Evolutionary conservation across 805 yeast genomes (phyloP).

Genomic region (Hanseniaspora nectarophila): DNA sequence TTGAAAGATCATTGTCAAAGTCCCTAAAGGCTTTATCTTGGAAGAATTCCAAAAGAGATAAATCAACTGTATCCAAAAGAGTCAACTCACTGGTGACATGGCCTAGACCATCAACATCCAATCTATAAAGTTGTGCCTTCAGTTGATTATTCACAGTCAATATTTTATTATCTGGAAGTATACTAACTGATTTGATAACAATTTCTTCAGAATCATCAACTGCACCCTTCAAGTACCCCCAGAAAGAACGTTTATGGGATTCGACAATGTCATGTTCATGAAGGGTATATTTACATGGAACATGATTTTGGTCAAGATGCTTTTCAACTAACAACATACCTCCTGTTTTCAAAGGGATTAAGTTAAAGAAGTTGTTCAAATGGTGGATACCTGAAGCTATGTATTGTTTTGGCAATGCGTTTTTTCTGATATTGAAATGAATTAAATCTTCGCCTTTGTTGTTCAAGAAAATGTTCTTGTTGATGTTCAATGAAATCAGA

Average conservation of each 20-base stretch:
- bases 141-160: background rate
- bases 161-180: background rate
- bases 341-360: slow-evolving; percentile 1
- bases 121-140: background rate
- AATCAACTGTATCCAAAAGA: background rate
- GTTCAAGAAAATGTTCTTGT: background rate
- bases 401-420: background rate
- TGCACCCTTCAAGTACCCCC: background rate
- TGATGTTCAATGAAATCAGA: background rate
- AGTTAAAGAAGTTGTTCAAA: background rate
- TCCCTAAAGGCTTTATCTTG: background rate
- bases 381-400: background rate
- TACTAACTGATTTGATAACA: background rate
- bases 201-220: background rate
- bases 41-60: background rate
- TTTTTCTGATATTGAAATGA: background rate
- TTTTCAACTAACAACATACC: slow-evolving; percentile 3
- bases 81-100: background rate
- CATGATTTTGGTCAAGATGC: background rate
- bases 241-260: background rate
- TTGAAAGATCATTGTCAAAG: background rate
- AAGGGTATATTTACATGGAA: background rate
- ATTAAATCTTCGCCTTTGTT: background rate
- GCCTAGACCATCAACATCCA: background rate
- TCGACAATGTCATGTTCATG: background rate